Evolutionary conservation across 805 yeast species (phyloP), one percentile per base, ranked within the genome.

Genomic region (Cyberlindnera samutprakarnensis): DNA sequence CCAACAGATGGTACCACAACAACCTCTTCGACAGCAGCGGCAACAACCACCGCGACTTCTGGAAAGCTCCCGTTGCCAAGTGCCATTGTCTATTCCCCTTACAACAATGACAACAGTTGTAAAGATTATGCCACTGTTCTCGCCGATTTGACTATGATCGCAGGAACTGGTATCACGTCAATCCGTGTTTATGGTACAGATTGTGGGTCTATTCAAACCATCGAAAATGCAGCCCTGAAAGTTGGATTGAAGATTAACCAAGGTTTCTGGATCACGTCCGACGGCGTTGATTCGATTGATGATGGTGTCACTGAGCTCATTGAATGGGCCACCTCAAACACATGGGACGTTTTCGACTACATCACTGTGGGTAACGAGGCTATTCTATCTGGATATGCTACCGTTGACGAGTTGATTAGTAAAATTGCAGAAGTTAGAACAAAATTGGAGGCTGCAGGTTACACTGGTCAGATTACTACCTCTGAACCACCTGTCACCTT

Each of bases 341-440:
- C 72, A 21, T 88, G 94, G 94, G 76, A 63, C 38, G 59, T 79
- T n/a, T 78, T 86, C 59, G 80, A 79, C 38, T 75, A 61, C 54
- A 67, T 88, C 46, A 81, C 94, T 14, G 66, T 88, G 40, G 96
- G 96, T 37, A 88, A 88, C 53, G 96, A 88, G 62, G 95, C 94
- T 19, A 63, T 88, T 35, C 69, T 68, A 46, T 64, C 75, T 21
- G 78, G 76, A 9, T 83, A 61, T 57, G 62, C 71, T 47, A 51
- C 83, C 7, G 84, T 70, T 15, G 44, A 59, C 16, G 81, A 79
- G n/a, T 69, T 88, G 44, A 62, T 78, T 20, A 27, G 57, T 30
- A 85, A 84, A 58, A 79, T 86, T 40, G 35, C 72, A 1, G 57
- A 72, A 10, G 92, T 85, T 31, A 81, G 77, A 55, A 23, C 66